Evolutionary conservation across 441 rosid species (phyloP), one percentile per base, ranked within the genome.

Genomic region (Kokia cookei): DNA sequence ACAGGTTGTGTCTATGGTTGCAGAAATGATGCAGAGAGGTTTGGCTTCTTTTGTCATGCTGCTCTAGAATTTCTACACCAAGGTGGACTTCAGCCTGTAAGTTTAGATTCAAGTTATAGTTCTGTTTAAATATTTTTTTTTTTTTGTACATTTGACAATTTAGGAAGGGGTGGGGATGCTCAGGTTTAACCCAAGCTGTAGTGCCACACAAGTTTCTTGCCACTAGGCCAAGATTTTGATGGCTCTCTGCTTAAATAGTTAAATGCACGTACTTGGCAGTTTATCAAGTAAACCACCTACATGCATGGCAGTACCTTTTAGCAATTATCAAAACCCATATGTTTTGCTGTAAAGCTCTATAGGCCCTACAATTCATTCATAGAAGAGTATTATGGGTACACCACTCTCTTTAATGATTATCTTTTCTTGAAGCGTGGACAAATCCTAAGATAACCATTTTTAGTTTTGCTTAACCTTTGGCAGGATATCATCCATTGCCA

Each of bases 401-500:
- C 22, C 65, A 32, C 22, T 15, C 24, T 32, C 63, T 58, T 58
- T 2, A 58, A 58, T 11, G 63, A 58, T 26, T 26, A 15, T 58
- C 65, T 61, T 61, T 42, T 64, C 62, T 65, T 53, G 58, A 58
- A 65, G 10, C 17, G 24, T 35, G 66, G 62, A 51, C 55, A 32
- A 32, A 53, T 73, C 24, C 8, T 32, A 10, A 32, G n/a, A 37
- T 66, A 73, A 22, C 65, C 61, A 29, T 29, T n/a, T 69, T 35
- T 54, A 69, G 60, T 70, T 42, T 42, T 76, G 59, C 50, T 77
- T 78, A 71, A 58, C 66, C 32, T 65, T 76, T 72, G 74, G 81
- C 90, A 96, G 99, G 99, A 96, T 83, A 93, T 96, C 79, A 86
- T 95, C 82, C 98, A 95, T 73, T 95, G 95, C 78, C 99, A 95